These are phyloP conservation scores for Rubia balearica DNA, from an alignment of 305 asterid genomes.

Conservation along the genomic window DNA sequence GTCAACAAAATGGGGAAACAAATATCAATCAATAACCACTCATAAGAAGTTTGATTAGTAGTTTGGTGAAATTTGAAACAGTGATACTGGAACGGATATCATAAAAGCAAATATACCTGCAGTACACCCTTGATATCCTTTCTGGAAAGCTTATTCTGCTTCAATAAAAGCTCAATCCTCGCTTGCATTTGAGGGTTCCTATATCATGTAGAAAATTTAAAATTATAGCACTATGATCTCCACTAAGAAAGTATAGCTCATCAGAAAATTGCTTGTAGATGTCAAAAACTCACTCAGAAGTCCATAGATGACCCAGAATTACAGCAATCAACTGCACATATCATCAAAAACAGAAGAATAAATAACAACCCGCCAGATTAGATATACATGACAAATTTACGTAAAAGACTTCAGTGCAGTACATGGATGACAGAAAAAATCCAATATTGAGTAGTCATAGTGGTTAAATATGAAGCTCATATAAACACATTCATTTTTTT, in stretches of 20 bases:
- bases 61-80: background rate
- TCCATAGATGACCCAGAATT: constrained; percentile 94
- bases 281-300: constrained; percentile 77
- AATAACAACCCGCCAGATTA: background rate
- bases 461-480: background rate
- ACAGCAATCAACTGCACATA: constrained; percentile 76
- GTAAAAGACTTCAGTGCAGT: background rate
- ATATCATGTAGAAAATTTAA: constrained; percentile 12
- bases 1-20: background rate
- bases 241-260: constrained; percentile 4
- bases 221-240: background rate
- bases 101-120: constrained; percentile 56
- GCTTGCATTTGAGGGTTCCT: constrained; percentile 83
- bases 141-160: constrained; percentile 83
- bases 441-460: background rate
- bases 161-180: constrained; percentile 77
- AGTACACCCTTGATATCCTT: constrained; percentile 76
- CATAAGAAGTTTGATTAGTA: too few relatives aligned
- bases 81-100: background rate
- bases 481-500: background rate
- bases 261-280: constrained; percentile 6
- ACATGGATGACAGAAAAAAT: too few relatives aligned
- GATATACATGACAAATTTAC: background rate
- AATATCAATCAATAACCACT: background rate
- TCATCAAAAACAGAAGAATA: constrained; percentile 19